phyloP scores from a whole-genome alignment of 257 asterid genomes.

The Knoxia roxburghii region DNA sequence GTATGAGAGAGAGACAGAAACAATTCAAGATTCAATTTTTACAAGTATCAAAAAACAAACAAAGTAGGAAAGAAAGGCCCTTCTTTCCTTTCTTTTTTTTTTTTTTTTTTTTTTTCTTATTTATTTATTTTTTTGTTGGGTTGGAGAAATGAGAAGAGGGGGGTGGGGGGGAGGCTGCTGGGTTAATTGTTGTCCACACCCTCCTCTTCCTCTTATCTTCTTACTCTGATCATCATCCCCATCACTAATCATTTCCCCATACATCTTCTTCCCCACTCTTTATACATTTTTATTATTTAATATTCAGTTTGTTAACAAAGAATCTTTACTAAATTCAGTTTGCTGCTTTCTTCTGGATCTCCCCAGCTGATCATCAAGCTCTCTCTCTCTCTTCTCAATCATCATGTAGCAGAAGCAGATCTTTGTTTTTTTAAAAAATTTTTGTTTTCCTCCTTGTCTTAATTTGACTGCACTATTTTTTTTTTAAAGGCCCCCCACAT shows the following conservation, averaged over 20 bases:
- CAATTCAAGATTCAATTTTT: background rate
- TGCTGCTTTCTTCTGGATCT: conserved; percentile 13
- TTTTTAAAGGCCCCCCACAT: too few relatives aligned
- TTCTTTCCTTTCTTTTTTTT: background rate
- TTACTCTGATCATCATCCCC: conserved; percentile 37
- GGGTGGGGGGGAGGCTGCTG: conserved; percentile 5
- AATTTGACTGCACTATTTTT: background rate
- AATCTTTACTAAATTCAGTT: conserved; percentile 2
- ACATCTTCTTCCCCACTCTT: background rate
- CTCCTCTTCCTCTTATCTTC: conserved; percentile 37
- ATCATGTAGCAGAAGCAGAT: conserved; percentile 24
- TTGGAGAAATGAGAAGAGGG: too few relatives aligned
- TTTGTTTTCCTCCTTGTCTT: too few relatives aligned
- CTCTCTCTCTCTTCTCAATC: too few relatives aligned
- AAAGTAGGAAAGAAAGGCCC: conserved; percentile 9
- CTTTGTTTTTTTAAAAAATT: conserved; percentile 1
- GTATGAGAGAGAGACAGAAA: background rate
- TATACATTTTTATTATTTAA: background rate
- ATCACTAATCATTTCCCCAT: conserved; percentile 23
- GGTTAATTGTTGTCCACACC: conserved; percentile 50
- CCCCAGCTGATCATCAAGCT: conserved; percentile 14
- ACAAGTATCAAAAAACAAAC: background rate
- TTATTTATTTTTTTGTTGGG: background rate
- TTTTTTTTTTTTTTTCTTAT: background rate
- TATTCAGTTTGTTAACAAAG: background rate